These are phyloP conservation scores for Cytospora piceicola DNA, from an alignment of 2,329 filamentous ascomycete species.

Conservation along the genomic window DNA sequence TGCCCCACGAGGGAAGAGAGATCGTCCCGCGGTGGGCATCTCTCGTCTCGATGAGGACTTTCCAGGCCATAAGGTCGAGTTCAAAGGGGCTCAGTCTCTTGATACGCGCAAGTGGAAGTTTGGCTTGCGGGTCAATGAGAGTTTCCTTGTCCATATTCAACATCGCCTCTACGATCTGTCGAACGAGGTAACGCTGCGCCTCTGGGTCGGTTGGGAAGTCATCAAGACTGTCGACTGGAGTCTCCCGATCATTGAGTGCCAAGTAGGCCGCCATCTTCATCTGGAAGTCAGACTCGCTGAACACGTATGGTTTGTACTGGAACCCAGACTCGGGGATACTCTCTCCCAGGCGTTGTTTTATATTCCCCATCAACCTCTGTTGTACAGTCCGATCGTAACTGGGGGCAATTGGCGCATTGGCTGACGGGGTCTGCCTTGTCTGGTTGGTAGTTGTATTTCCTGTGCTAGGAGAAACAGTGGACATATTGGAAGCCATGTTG, in stretches of 20 bases:
- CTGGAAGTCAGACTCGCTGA: conserved; percentile 3
- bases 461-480: background rate
- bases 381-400: background rate
- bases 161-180: conserved; percentile 8
- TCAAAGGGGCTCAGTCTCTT: conserved; percentile 10
- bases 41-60: conserved; percentile 10
- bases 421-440: background rate
- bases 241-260: background rate
- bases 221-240: background rate
- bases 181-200: background rate
- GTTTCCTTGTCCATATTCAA: conserved; percentile 1
- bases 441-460: background rate
- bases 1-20: conserved; percentile 15
- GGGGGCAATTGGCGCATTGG: background rate
- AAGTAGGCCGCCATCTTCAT: conserved; percentile 6
- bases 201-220: conserved; percentile 6
- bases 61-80: conserved; percentile 16
- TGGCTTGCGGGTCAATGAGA: background rate
- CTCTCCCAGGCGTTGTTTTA: background rate
- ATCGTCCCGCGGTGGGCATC: conserved; percentile 1
- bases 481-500: background rate
- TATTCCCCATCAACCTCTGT: background rate
- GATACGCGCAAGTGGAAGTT: background rate
- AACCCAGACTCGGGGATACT: background rate
- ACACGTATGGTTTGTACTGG: background rate